Evolutionary conservation across 2,329 filamentous ascomycete genomes (phyloP), one percentile per base, ranked within the genome.

Genomic region (Madurella mycetomatis): DNA sequence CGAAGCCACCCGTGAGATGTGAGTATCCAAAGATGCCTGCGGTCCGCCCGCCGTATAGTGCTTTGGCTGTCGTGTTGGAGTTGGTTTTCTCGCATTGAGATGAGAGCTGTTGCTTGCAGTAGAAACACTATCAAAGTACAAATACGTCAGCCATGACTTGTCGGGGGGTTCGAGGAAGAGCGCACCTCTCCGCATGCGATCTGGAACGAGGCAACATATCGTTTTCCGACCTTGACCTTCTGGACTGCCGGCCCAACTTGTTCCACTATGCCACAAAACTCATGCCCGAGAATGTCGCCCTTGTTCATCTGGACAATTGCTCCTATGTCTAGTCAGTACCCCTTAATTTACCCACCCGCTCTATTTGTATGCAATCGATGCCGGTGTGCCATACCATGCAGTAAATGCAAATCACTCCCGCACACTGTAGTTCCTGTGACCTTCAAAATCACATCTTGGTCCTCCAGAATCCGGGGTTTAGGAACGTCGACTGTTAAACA

Each of bases 201-300:
- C 69, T 94, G 90, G 75, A 95, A 95, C 9, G 85, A 88, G 0
- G 87, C 90, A 1, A 95, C 90, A 17, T 94, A 91, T 31, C 90
- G 76, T 61, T 84, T 79, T 13, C 85, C 86, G 8, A 75, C 69
- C 56, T 82, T 70, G 46, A 85, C 68, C 2, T 77, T 78, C 47
- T 70, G 80, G 2, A 83, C 76, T 0, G 59, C 74, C 0, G 80
- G 67, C 0, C 86, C 86, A 1, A 85, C 72, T 46, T 77, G 71
- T 34, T 80, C 77, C 2, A 78, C 79, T 17, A 81, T 66, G 32
- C 79, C 80, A 56, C 78, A 81, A 65, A 88, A 82, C 57, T 82
- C 79, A 62, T 82, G 79, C 17, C 86, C 85, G 0, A 88, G 75
- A 40, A 88, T 86, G 66, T 88, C 85, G 30, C 84, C 83, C 60